Base-by-base conservation (phyloP, 1,284 basidiomycete genomes). In the Irpex sp. region DNA sequence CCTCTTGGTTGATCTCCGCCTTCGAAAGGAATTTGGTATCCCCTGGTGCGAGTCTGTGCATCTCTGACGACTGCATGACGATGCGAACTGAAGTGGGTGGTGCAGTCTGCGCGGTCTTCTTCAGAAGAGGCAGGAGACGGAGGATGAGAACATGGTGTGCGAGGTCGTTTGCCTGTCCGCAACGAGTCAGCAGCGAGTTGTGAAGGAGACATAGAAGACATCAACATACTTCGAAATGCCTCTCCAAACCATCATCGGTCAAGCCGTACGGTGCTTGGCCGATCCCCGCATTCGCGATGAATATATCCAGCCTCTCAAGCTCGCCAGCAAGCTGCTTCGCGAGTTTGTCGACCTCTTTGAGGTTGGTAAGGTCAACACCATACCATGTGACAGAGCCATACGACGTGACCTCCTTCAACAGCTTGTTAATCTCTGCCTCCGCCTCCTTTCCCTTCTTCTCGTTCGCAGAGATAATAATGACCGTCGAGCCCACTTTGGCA, bases 391-490 rank as follows among this genome's bases (percentile, higher is more conserved):
- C 65, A 4, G 71, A 69, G 7, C 72, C 73, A 19, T 66, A 91
- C 47, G 87, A 84, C 13, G 88, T 81, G 49, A 91, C 87, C 73
- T 96, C 92, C 64, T 84, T 80, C 62, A 91, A 79, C 67, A 90
- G 86, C 34, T 81, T 58, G 60, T 72, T 72, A 54, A 73, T 71
- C 60, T 77, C 75, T 2, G 72, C 70, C 44, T 79, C 76, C 1
- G 72, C 70, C 11, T 69, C 57, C 52, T 67, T 71, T 40, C 74
- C 74, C 57, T 73, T 71, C 52, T 70, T 68, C 38, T 66, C 66
- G 62, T 67, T 70, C 9, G 73, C 70, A 26, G 73, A 74, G 26
- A 73, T 64, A 62, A 74, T 73, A 64, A 73, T 66, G 51, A 74
- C 73, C 9, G 64, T 65, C 17, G 71, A 70, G 40, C 68, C 67